A percentile compares a stretch with the other conserved stretches of the same genome.
These are phyloP conservation scores for Suhomyces sp. DNA, from an alignment of 805 yeast genomes.

Conservation along the genomic window DNA sequence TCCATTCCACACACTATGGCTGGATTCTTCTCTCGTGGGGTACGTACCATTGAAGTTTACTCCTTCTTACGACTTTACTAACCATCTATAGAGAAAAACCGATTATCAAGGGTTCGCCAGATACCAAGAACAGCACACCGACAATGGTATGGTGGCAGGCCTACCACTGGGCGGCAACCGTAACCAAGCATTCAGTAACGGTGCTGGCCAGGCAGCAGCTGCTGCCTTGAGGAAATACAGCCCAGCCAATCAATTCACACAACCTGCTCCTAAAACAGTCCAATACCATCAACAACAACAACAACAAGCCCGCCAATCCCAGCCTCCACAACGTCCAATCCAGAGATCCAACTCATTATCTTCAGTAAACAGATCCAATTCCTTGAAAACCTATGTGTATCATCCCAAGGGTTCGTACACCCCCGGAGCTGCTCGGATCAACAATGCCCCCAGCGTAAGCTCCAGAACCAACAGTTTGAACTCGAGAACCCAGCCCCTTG, in stretches of 20 bases:
- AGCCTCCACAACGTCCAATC: conserved; percentile 4
- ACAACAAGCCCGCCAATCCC: conserved; percentile 4
- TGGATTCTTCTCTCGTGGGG: conserved; percentile 6
- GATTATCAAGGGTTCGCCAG: conserved; percentile 37
- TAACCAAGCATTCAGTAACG: conserved; percentile 25
- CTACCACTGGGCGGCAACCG: conserved; percentile 21
- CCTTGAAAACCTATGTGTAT: conserved; percentile 37
- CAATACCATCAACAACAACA: conserved; percentile 11
- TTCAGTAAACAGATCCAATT: conserved; percentile 25
- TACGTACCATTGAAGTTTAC: not conserved
- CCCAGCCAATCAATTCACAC: conserved; percentile 1
- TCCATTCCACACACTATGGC: too few relatives aligned
- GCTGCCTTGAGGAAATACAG: conserved; percentile 39
- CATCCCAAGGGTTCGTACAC: conserved; percentile 40
- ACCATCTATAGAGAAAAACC: conserved; percentile 14
- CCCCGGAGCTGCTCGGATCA: conserved; percentile 21
- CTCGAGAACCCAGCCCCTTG: conserved; percentile 1
- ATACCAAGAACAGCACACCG: conserved; percentile 26
- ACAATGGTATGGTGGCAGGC: conserved; percentile 11
- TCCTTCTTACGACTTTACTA: too few relatives aligned
- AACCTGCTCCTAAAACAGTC: conserved; percentile 8
- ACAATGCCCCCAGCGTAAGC: conserved; percentile 2
- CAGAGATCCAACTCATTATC: conserved; percentile 24
- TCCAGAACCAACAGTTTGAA: conserved; percentile 5
- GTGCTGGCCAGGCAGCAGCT: conserved; percentile 42